Conservation (phyloP, 2,329 filamentous ascomycete genomes). For the Ophiostoma populinum region DNA sequence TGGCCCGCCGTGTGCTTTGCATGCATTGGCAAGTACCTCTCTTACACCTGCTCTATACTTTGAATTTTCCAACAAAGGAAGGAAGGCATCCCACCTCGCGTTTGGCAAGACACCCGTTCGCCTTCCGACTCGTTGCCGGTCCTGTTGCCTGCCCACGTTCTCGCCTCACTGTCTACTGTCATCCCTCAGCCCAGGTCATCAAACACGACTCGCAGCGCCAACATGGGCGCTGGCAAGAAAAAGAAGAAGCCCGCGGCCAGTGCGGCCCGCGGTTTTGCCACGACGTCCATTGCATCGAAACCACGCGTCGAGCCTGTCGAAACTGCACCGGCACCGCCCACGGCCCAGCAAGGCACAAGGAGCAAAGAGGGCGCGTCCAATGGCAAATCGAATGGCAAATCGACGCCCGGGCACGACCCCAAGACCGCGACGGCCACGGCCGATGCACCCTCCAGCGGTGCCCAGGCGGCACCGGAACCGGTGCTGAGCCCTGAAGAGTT, state of each 20-base stretch:
- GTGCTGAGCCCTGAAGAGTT: conserved; percentile 71
- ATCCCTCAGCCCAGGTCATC: too few species aligned
- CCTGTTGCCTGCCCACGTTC: too few species aligned
- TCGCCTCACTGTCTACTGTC: too few species aligned
- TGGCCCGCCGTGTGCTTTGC: too few species aligned
- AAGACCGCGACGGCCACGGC: conserved; percentile 7
- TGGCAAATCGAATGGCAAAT: conserved; percentile 7
- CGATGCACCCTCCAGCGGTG: conserved; percentile 10
- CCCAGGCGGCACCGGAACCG: conserved; percentile 18
- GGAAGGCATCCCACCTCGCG: too few species aligned
- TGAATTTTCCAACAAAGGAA: too few species aligned
- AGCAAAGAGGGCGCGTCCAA: conserved; percentile 7
- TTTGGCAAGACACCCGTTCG: too few species aligned
- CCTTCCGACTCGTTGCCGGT: too few species aligned
- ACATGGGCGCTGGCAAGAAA: conserved; percentile 63
- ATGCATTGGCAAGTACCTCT: too few species aligned
- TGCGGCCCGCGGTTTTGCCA: conserved; percentile 82
- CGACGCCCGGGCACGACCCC: conserved; percentile 6
- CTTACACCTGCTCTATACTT: too few species aligned
- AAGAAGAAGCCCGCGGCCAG: conserved; percentile 85
- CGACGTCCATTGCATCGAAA: conserved; percentile 79
- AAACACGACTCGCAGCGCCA: too few species aligned
- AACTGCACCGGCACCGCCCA: conserved; percentile 14
- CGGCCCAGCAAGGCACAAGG: conserved; percentile 2
- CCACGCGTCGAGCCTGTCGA: conserved; percentile 43